Evolutionary conservation across 2,329 filamentous ascomycete genomes (phyloP), one percentile per base, ranked within the genome.

Genomic region (Grosmannia serpens): DNA sequence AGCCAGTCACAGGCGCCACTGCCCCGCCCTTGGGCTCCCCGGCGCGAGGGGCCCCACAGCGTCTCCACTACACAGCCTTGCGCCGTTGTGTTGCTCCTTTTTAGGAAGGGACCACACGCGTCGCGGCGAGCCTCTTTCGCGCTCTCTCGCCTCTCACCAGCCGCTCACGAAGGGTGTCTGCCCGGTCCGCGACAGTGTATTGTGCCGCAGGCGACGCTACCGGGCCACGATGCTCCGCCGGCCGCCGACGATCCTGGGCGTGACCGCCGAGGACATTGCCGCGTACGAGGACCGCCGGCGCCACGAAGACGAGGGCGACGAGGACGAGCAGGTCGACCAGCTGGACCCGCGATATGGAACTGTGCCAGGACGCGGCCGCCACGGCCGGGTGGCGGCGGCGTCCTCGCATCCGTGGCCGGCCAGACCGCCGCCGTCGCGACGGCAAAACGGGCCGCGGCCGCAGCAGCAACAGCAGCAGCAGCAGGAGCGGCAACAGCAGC

Each of bases 261-360:
- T 89, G 63, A 89, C 86, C 2, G 76, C 82, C 53, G 84, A 88
- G 67, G 87, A 90, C 69, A 77, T 89, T 46, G 83, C 85, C 46
- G 75, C 80, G 57, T 89, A 88, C 72, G 86, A 89, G 67, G 84
- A 86, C 68, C 77, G 83, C 61, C 33, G 53, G 35, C 53, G 35
- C 13, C 53, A 22, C 33, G 41, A 56, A 10, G 54, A 46, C 1
- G 54, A 17, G 22, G 29, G 20, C 1, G 33, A 35, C 17, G 53
- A 55, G 2, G 53, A 55, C 13, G 41, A 22, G 3, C 41, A 56
- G 1, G 54, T 35, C 9, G 54, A 33, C 17, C 22, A 24, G 20
- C 44, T 11, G 7, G n/a, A 24, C 3, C 20, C 2, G n/a, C 27
- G 49, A 27, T 27, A 4, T 4, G n/a, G 24, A 1, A 17, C 27